Percentiles rank a stretch among this genome's conserved stretches.
phyloP scores from a whole-genome alignment of 2,329 filamentous ascomycete species.

The Colletotrichum nymphaeae region DNA sequence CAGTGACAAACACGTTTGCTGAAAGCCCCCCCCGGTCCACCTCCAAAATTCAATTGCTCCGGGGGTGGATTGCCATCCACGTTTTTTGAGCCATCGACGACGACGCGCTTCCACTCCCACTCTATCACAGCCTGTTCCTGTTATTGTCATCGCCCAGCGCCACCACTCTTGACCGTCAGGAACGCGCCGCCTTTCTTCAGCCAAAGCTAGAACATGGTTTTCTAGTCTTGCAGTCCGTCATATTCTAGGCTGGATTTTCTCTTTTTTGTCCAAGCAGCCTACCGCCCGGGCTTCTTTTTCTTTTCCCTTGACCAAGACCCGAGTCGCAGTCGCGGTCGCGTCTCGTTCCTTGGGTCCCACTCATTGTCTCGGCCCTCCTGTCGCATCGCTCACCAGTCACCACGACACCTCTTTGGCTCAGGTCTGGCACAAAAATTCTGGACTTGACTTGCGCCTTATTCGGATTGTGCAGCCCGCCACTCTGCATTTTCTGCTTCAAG shows the following conservation, averaged over 20 bases:
- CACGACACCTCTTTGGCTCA: conserved; percentile 14
- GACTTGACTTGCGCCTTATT: conserved; percentile 3
- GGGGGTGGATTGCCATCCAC: conserved; percentile 4
- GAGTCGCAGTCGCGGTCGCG: conserved; percentile 34
- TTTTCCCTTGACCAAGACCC: conserved; percentile 4
- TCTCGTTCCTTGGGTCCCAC: conserved; percentile 12
- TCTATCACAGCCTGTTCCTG: conserved; percentile 10
- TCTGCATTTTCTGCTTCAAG: background rate
- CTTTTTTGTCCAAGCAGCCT: background rate
- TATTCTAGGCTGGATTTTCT: background rate
- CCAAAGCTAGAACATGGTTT: background rate
- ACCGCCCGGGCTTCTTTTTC: background rate
- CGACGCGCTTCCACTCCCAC: conserved; percentile 29
- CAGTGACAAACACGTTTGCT: background rate
- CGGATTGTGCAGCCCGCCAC: background rate
- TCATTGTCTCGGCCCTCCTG: conserved; percentile 4
- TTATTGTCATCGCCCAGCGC: conserved; percentile 1
- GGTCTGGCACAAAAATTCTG: background rate
- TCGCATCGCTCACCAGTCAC: conserved; percentile 11
- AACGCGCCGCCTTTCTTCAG: background rate
- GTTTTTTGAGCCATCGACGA: conserved; percentile 1
- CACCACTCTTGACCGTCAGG: background rate
- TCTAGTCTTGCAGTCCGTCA: background rate
- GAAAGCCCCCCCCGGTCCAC: background rate
- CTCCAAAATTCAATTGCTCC: conserved; percentile 23